Base-by-base conservation (phyloP, 2,329 filamentous ascomycete genomes). In the Ophiostoma sp. region DNA sequence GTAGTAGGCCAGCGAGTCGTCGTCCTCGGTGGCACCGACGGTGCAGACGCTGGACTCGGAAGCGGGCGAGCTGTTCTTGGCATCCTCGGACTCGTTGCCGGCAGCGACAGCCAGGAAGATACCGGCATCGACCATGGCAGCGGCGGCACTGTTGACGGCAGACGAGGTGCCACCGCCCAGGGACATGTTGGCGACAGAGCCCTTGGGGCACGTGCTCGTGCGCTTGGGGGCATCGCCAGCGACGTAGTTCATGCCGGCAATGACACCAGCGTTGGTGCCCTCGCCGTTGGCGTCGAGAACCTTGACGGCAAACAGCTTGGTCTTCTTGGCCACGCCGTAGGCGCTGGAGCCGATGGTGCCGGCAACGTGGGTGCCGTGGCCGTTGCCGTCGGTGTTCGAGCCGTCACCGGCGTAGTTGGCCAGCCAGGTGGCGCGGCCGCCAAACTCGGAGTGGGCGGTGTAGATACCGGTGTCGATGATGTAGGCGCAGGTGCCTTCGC, bases 281-380 rank as follows among this genome's bases (percentile, higher is more conserved):
- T 94, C 97, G 77, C 95, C 95, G 82, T 97, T 98, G 76, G 94
- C 97, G 80, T 91, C 89, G 76, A 99, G 91, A 54, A 99, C 95
- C 90, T 99, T 99, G 85, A 99, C 94, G 74, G 95, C 95, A 78
- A 96, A 94, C 80, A 99, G 85, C 76, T 92, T 89, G 78, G 96
- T 95, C 88, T 98, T 97, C 90, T 99, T 99, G 80, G 95, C 94
- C 74, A 99, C 95, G 87, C 95, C 95, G 79, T 97, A 99, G 86
- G 97, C 97, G 89, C 95, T 96, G 79, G 95, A 95, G 75, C 92
- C 95, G 77, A 99, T 90, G 73, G 95, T 99, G 76, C 95, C 95
- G 74, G 95, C 98, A 89, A 96, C 99, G 87, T 99, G 95, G 77
- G 95, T 99, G 77, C 95, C 95, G 85, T 99, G 95, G 73, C 96